Evolutionary conservation across 805 yeast species (phyloP), one percentile per base, ranked within the genome.

Genomic region (Ascoidea rubescens): DNA sequence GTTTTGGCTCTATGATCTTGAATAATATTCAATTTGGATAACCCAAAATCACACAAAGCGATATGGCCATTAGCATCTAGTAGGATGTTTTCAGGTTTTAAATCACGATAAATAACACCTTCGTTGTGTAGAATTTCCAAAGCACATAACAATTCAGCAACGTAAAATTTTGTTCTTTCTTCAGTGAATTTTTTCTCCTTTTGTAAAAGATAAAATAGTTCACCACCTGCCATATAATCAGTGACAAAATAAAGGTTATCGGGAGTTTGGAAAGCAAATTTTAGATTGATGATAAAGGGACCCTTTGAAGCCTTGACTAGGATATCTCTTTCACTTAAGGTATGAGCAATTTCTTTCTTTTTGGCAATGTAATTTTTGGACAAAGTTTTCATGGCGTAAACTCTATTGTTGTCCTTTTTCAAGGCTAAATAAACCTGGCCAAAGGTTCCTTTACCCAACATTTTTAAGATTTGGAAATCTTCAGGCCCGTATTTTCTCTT

Each of bases 191-290:
- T 78, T 47, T 97, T 96, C 66, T 93, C 98, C 64, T 89, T 88
- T 70, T 93, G 99, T 66, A 93, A 74, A 70, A 93, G 96, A 95
- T 95, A 89, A 65, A 88, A 88, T 58, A 93, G 74, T 70, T 93
- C 99, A 54, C 99, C 99, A 47, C 99, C 99, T 48, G 93, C 82
- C 98, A 93, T 91, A 69, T 86, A 93, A 69, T 93, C 99, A 2
- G 97, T 91, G 32, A 93, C 96, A 54, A 93, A 73, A 65, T 90
- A 93, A 56, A 93, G 73, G 68, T 93, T 98, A 0, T 86, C 72
- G 44, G 93, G 95, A 1, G 99, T 93, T 71, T 93, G 99, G 68
- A 93, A 93, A 0, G 96, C 87, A 65, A 93, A 91, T 70, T 93
- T 93, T 62, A 93, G 76, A 0, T 96, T 96, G 47, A 93, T 97